phyloP scores from a whole-genome alignment of 2,329 filamentous ascomycete genomes.

The Penicillium hordei region DNA sequence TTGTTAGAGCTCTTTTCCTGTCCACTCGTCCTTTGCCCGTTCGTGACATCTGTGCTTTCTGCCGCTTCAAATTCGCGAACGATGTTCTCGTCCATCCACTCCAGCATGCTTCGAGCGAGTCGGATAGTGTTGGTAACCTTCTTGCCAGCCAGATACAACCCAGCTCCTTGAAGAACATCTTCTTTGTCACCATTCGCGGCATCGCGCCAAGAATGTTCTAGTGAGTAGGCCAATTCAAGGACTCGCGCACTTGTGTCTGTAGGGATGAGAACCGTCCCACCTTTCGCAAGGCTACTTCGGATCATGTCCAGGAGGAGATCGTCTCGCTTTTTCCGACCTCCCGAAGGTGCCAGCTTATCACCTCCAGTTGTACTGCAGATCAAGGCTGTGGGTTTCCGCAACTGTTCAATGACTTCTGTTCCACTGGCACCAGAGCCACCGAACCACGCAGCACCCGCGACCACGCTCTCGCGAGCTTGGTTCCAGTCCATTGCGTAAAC shows the following conservation, averaged over 20 bases:
- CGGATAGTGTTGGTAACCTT: conserved; percentile 86
- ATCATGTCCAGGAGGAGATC: conserved; percentile 82
- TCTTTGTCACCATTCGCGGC: conserved; percentile 57
- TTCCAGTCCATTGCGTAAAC: conserved; percentile 99
- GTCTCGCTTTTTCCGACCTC: conserved; percentile 77
- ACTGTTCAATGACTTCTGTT: conserved; percentile 86
- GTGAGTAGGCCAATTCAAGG: conserved; percentile 83
- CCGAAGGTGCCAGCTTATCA: conserved; percentile 66
- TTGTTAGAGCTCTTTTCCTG: conserved; percentile 44
- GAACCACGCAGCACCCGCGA: conserved; percentile 90
- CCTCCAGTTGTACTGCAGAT: conserved; percentile 87
- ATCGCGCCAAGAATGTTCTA: conserved; percentile 87
- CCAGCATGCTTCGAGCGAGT: conserved; percentile 90
- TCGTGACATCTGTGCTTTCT: conserved; percentile 41
- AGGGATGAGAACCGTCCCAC: conserved; percentile 88
- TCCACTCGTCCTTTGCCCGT: conserved; percentile 38
- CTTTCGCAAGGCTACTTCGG: conserved; percentile 71
- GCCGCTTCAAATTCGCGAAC: conserved; percentile 83
- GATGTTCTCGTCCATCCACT: conserved; percentile 98
- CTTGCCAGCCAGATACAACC: conserved; percentile 78
- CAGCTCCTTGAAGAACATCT: conserved; percentile 51
- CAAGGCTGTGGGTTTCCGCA: conserved; percentile 88
- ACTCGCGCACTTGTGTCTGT: conserved; percentile 95
- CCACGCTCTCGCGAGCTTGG: conserved; percentile 91
- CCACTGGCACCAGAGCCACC: conserved; percentile 76